A percentile compares a stretch with the other conserved stretches of the same genome.
Evolutionary conservation across 1,139 yeast genomes (phyloP).

Genomic region (Saccharomyces hybrid): DNA sequence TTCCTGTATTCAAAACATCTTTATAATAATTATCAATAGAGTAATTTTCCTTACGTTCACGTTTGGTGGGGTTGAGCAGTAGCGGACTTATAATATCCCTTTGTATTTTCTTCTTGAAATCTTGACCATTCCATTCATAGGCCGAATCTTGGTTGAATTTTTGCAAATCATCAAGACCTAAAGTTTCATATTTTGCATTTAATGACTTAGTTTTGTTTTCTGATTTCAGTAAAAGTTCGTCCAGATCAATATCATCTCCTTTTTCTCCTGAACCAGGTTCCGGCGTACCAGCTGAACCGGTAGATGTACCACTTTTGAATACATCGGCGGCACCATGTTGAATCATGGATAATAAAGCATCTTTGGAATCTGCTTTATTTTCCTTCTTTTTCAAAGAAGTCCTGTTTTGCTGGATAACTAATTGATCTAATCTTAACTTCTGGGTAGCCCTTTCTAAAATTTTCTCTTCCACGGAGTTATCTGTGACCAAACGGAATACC

Average conservation of each 20-base stretch:
- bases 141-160: constrained; percentile 61
- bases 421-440: constrained; percentile 81
- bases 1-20: constrained; percentile 63
- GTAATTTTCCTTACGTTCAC: constrained; percentile 74
- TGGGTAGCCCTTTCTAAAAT: constrained; percentile 95
- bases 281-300: constrained; percentile 25
- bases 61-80: constrained; percentile 69
- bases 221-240: constrained; percentile 66
- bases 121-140: constrained; percentile 81
- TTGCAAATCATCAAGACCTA: constrained; percentile 88
- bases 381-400: constrained; percentile 38
- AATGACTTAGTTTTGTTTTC: constrained; percentile 71
- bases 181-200: constrained; percentile 69
- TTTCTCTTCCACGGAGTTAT: constrained; percentile 93
- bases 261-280: constrained; percentile 30
- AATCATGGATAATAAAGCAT: constrained; percentile 87
- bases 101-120: constrained; percentile 58
- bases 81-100: constrained; percentile 35
- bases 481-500: constrained; percentile 87
- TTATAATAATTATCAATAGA: constrained; percentile 73
- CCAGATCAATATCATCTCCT: constrained; percentile 60
- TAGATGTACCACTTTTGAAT: constrained; percentile 40
- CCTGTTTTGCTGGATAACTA: constrained; percentile 93
- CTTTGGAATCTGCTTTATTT: constrained; percentile 55
- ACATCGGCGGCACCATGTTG: constrained; percentile 94